A percentile compares a stretch with the other conserved stretches of the same genome.
phyloP scores from a whole-genome alignment of 1,139 yeast genomes.

The Zygotorulaspora mrakii region DNA sequence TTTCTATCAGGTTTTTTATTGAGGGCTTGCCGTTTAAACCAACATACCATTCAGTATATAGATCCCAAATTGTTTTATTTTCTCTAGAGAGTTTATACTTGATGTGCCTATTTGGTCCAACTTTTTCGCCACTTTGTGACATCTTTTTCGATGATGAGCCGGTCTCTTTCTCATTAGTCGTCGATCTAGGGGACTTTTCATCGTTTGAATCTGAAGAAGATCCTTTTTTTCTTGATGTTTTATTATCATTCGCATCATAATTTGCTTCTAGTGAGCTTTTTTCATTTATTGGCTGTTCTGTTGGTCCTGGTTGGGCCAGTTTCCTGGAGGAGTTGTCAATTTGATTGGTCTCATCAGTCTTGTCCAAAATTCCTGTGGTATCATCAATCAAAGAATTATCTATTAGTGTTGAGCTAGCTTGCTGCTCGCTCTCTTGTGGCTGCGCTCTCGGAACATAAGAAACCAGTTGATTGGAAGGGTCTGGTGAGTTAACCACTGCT shows the following conservation, averaged over 20 bases:
- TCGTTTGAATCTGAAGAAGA: conserved; percentile 6
- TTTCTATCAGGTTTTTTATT: conserved; percentile 33
- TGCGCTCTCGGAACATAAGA: conserved; percentile 3
- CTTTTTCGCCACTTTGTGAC: conserved; percentile 11
- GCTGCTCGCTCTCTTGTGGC: conserved; percentile 2
- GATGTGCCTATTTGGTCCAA: conserved; percentile 19
- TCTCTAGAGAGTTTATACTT: conserved; percentile 37
- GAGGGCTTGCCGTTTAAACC: conserved; percentile 38
- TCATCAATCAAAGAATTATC: background rate
- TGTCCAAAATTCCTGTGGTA: background rate
- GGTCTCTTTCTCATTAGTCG: conserved; percentile 8
- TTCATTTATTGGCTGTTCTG: background rate
- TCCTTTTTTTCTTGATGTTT: conserved; percentile 2
- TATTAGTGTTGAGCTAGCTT: background rate
- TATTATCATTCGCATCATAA: background rate
- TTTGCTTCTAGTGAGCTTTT: conserved; percentile 2
- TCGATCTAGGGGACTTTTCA: conserved; percentile 9
- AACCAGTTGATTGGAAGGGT: conserved; percentile 6
- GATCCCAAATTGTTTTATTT: conserved; percentile 38
- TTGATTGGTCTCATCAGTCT: conserved; percentile 1
- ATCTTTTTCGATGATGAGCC: conserved; percentile 4
- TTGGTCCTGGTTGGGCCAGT: background rate
- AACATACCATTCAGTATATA: conserved; percentile 38
- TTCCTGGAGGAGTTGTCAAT: background rate
- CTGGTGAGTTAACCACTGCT: conserved; percentile 8